Base-by-base conservation (phyloP, 2,329 filamentous ascomycete species). In the Ilyonectria robusta region DNA sequence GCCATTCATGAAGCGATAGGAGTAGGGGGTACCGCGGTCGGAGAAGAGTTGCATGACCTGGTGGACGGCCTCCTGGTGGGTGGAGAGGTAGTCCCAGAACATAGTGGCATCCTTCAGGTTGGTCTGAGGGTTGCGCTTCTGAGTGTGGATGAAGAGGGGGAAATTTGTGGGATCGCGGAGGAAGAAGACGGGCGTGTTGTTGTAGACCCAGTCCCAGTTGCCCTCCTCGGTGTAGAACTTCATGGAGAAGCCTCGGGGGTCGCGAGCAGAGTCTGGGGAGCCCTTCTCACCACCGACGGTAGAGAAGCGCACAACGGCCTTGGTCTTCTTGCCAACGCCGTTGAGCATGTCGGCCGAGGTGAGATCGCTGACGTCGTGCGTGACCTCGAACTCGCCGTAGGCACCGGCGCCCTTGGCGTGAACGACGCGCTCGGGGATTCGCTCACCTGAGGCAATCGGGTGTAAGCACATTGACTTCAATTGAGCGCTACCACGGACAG, bases 151-250 rank as follows among this genome's bases (percentile, higher is more conserved):
- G 80, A 94, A 91, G 76, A 91, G 82, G 40, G 92, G 92, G 81
- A 93, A 94, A 78, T 94, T 93, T 75, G 87, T 86, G 2, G 92
- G 91, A 72, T 94, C 92, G 48, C 92, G 86, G 26, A 94, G 75
- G 84, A 94, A 94, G 85, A 94, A 94, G 29, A 94, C 85, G 3
- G 92, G 92, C 0, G 91, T 94, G 81, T 94, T 94, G 83, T 93
- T 93, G 78, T 88, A 91, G 26, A 93, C 91, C 85, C 90, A 89
- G 77, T 93, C 91, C 89, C 88, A 93, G 78, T 92, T 73, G 33
- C 91, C 91, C 70, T 93, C 89, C 42, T 92, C 89, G 0, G 91
- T 93, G 74, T 92, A 93, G 56, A 79, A 74, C 68, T 80, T 80
- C 67, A 78, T 65, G 4, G 91, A 89, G 74, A 93, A 93, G 1